Evolutionary conservation across 2,329 filamentous ascomycete genomes (phyloP).

Genomic region (Phaeosphaeriaceae sp.): DNA sequence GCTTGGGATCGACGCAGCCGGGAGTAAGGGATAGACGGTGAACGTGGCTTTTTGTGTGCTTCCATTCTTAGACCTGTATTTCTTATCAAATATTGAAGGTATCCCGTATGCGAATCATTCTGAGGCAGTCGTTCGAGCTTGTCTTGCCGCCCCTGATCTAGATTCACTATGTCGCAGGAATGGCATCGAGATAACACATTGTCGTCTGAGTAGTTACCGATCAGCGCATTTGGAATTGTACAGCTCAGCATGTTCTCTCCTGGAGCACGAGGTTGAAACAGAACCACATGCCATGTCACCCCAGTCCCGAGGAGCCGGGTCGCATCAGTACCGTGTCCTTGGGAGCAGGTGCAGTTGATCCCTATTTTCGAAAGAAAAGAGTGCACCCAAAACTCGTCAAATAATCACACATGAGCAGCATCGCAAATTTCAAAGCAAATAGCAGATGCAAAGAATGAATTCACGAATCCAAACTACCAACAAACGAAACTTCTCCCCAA

Average conservation of each 20-base stretch:
- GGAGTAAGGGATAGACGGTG: neutral
- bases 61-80: neutral
- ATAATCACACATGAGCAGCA: neutral
- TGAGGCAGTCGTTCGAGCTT: neutral
- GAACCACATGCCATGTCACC: neutral
- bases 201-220: too few relatives aligned
- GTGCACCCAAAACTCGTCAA: too few relatives aligned
- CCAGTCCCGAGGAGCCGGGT: neutral
- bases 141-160: neutral
- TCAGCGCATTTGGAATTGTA: too few relatives aligned
- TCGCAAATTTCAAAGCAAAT: neutral
- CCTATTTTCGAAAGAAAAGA: too few relatives aligned
- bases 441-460: neutral
- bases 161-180: neutral
- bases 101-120: neutral
- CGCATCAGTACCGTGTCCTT: too few relatives aligned
- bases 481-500: neutral
- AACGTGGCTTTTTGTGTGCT: neutral
- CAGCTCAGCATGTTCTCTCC: too few relatives aligned
- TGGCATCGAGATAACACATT: neutral
- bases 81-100: neutral
- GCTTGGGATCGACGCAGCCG: neutral
- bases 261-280: neutral
- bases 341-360: neutral
- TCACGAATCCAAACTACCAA: neutral